Conservation (phyloP, 805 yeast genomes). For the Candida boidinii region DNA sequence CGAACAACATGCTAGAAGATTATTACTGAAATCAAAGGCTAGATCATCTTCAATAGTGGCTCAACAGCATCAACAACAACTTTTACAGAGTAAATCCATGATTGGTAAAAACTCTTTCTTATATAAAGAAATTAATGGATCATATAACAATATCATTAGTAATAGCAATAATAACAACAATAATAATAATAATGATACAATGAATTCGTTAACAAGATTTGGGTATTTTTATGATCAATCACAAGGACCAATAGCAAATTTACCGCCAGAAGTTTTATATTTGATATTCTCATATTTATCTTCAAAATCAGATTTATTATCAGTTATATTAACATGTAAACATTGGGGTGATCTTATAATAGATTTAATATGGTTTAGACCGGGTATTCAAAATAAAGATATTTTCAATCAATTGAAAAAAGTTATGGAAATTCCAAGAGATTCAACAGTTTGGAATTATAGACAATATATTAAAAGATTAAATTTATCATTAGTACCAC, state of each 20-base stretch:
- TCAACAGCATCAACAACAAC: neutral
- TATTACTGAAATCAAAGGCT: slow-evolving; percentile 18
- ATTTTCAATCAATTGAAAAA: slow-evolving; percentile 45
- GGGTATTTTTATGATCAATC: too few relatives aligned
- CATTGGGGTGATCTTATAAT: slow-evolving; percentile 73
- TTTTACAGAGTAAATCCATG: too few relatives aligned
- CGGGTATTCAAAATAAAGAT: slow-evolving; percentile 47
- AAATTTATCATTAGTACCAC: slow-evolving; percentile 69
- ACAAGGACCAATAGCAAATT: slow-evolving; percentile 31
- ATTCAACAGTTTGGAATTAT: slow-evolving; percentile 55
- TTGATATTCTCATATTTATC: slow-evolving; percentile 58
- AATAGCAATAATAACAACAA: too few relatives aligned
- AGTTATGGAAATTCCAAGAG: slow-evolving; percentile 43
- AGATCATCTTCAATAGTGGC: slow-evolving; percentile 14
- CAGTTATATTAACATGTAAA: slow-evolving; percentile 64
- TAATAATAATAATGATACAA: too few relatives aligned
- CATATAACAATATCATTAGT: too few relatives aligned
- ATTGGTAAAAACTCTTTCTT: too few relatives aligned
- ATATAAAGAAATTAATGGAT: too few relatives aligned
- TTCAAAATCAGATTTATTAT: slow-evolving; percentile 49
- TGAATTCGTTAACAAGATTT: too few relatives aligned
- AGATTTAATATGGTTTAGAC: slow-evolving; percentile 83
- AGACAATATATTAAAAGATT: slow-evolving; percentile 65
- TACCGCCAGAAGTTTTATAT: slow-evolving; percentile 56
- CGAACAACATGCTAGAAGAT: slow-evolving; percentile 21